Conservation (phyloP, 345 rosid genomes). For the Sonneratia alba region DNA sequence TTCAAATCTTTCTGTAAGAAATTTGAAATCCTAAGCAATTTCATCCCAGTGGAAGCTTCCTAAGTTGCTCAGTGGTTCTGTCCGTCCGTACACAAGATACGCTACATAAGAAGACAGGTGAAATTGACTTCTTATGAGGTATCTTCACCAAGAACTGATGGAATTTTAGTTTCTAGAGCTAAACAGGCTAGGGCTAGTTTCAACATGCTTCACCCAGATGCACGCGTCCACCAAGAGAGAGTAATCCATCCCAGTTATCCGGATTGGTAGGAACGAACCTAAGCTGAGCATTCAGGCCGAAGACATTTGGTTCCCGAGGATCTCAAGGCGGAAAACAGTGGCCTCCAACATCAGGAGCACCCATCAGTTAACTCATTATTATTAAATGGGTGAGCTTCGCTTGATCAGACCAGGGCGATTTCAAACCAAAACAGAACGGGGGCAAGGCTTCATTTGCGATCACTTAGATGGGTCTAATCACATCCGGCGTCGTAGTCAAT, state of each 20-base stretch:
- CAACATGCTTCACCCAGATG: neutral
- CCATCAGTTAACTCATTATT: neutral
- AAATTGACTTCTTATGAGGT: neutral
- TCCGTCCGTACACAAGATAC: neutral
- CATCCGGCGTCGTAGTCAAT: neutral
- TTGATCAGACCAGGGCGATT: neutral
- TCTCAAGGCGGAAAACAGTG: no score
- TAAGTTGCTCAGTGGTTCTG: no score
- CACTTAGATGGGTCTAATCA: neutral
- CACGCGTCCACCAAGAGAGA: no score
- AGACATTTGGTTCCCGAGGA: no score
- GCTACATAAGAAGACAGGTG: neutral
- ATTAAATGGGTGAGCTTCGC: neutral
- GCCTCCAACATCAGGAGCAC: no score
- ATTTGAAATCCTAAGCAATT: neutral
- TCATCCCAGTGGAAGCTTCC: neutral
- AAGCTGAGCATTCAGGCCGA: no score
- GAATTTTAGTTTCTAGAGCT: neutral
- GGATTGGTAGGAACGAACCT: no score
- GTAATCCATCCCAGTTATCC: no score
- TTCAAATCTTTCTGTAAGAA: neutral
- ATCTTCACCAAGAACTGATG: neutral
- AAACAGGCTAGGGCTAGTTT: neutral
- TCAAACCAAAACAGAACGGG: neutral
- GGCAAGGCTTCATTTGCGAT: neutral